A percentile compares a stretch with the other conserved stretches of the same genome.
phyloP scores from a whole-genome alignment of 2,329 filamentous ascomycete species.

The Arthrobotrys musiformis region DNA sequence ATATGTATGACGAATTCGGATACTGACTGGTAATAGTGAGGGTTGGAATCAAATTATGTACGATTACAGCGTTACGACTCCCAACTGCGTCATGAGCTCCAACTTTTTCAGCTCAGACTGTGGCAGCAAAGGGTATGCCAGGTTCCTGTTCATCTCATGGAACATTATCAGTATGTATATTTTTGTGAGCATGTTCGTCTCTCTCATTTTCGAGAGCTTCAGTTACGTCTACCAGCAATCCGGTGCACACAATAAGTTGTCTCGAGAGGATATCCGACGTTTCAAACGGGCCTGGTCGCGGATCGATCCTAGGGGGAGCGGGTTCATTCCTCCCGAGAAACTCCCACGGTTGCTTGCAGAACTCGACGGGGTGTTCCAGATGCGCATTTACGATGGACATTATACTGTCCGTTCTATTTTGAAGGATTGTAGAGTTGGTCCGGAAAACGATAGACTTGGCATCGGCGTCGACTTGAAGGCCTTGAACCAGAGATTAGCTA shows the following conservation, averaged over 20 bases:
- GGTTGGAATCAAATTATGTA: constrained; percentile 98
- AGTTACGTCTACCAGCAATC: constrained; percentile 98
- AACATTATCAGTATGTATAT: constrained; percentile 99
- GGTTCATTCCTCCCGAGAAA: constrained; percentile 87
- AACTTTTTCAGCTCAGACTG: constrained; percentile 91
- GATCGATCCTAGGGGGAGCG: constrained; percentile 88
- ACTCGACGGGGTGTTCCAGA: constrained; percentile 93
- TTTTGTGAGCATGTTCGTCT: constrained; percentile 97
- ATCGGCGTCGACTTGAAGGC: constrained; percentile 76
- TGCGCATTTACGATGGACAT: constrained; percentile 93
- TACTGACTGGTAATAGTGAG: constrained; percentile 68
- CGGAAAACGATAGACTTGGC: constrained; percentile 61
- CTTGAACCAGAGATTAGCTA: constrained; percentile 76
- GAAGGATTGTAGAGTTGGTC: constrained; percentile 78
- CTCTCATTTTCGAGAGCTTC: constrained; percentile 98
- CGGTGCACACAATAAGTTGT: constrained; percentile 88
- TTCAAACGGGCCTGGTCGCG: constrained; percentile 99
- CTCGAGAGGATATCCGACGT: constrained; percentile 89
- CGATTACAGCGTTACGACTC: constrained; percentile 83
- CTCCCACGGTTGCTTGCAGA: constrained; percentile 91
- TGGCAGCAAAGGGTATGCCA: constrained; percentile 87
- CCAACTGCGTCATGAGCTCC: constrained; percentile 77
- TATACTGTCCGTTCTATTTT: constrained; percentile 87
- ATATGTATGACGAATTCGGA: not conserved
- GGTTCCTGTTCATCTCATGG: constrained; percentile 91